A percentile compares a stretch with the other conserved stretches of the same genome.
Evolutionary conservation across 441 rosid species (phyloP).

Genomic region (Hura crepitans): DNA sequence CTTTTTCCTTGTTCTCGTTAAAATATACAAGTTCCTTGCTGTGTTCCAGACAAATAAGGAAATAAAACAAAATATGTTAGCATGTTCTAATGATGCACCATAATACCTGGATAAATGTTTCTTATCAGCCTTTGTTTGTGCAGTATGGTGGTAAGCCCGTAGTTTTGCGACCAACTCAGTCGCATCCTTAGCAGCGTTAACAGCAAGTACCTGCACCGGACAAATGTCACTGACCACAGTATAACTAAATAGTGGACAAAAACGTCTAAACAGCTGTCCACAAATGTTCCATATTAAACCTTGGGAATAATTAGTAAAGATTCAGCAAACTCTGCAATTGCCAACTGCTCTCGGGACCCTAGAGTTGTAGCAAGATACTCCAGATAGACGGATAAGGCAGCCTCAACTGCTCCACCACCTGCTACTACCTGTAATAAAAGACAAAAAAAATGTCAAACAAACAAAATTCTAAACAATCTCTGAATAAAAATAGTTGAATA

Average conservation of each 20-base stretch:
- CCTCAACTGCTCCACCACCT: slow-evolving; percentile 98
- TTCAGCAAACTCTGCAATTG: slow-evolving; percentile 98
- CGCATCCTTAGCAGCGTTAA: slow-evolving; percentile 97
- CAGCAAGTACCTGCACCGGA: slow-evolving; percentile 78
- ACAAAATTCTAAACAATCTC: not conserved
- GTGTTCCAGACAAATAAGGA: not conserved
- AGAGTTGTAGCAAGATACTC: slow-evolving; percentile 94
- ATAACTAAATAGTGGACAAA: not conserved
- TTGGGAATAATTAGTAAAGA: slow-evolving; percentile 83
- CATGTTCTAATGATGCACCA: not conserved
- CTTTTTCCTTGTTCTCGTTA: not conserved
- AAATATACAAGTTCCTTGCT: not conserved
- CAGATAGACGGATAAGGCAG: slow-evolving; percentile 88
- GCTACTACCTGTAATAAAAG: slow-evolving; percentile 75
- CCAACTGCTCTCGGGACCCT: slow-evolving; percentile 94
- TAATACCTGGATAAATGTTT: slow-evolving; percentile 79
- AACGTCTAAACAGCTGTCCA: not conserved
- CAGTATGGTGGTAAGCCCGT: slow-evolving; percentile 91
- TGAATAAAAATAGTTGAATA: not conserved
- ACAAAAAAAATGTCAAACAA: slow-evolving; percentile 2
- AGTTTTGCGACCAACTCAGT: slow-evolving; percentile 92
- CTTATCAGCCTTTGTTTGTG: slow-evolving; percentile 95
- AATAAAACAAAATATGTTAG: not conserved
- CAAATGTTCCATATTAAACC: slow-evolving; percentile 34
- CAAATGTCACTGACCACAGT: not conserved